Conservation (phyloP, 2,329 filamentous ascomycete genomes). For the Colletotrichum caudatum region DNA sequence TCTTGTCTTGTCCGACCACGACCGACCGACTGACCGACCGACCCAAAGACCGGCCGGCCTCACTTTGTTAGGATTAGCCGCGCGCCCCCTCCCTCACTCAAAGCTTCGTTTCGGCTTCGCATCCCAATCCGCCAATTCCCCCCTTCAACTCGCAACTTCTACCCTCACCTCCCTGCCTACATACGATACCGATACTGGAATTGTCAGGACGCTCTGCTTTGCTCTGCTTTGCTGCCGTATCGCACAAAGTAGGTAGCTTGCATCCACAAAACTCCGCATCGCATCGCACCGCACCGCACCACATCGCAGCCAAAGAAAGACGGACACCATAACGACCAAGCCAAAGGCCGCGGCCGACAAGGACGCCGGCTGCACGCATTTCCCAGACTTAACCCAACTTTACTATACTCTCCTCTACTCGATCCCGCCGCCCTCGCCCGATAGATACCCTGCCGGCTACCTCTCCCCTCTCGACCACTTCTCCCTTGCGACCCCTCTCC, state of each 20-base stretch:
- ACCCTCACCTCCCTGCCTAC: no score
- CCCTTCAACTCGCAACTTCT: conserved; percentile 8
- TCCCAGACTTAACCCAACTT: background rate
- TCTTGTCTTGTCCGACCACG: background rate
- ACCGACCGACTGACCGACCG: background rate
- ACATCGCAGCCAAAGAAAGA: conserved; percentile 7
- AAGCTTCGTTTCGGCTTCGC: background rate
- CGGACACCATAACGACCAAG: background rate
- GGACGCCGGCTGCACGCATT: conserved; percentile 29
- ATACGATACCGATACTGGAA: no score
- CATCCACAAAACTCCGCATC: background rate
- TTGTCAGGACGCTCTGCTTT: background rate
- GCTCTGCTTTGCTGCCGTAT: background rate
- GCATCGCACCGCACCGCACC: background rate
- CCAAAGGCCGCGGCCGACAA: conserved; percentile 1
- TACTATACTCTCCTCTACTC: background rate
- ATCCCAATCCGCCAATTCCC: conserved; percentile 6
- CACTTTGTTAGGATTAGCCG: conserved; percentile 17
- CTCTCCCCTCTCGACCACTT: background rate
- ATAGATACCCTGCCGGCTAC: background rate
- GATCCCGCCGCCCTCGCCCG: background rate
- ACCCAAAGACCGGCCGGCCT: conserved; percentile 5
- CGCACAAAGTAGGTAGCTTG: background rate
- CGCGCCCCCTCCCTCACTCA: conserved; percentile 6
- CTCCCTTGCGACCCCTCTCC: conserved; percentile 12